Base-by-base conservation (phyloP, 805 yeast species). In the Brettanomyces custersianus region DNA sequence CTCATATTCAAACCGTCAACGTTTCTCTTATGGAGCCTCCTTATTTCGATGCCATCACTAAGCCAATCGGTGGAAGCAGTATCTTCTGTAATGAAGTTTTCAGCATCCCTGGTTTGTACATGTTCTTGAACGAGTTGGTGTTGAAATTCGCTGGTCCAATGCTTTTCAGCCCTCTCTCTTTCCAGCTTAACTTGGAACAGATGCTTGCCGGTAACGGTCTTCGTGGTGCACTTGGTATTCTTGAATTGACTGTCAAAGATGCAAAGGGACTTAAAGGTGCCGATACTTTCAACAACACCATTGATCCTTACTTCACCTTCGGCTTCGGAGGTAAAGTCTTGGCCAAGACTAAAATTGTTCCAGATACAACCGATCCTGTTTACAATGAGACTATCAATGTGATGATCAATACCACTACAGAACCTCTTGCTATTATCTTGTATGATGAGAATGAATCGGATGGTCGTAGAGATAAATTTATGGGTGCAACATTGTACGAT, bases 101-200 rank as follows among this genome's bases (percentile, higher is more conserved):
- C 51, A 66, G 81, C 34, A 59, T 92, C 36, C 99, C 99, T 11
- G 98, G 98, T 30, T 63, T 92, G 35, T 74, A 74, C 46, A 75
- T 85, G 35, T 74, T 86, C 51, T 80, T 90, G 49, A 80, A 82
- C 55, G 86, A 81, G 51, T 79, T 88, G 85, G 74, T 87, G 19
- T 74, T 72, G 50, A 84, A 87, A 54, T 88, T 80, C 60, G 77
- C 75, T 36, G 97, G 97, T 8, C 92, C 96, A 21, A 74, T 92
- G 65, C 53, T 90, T 33, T 81, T 85, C 50, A 69, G 82, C 31
- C 99, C 99, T 11, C 78, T 92, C 44, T 86, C 96, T 3, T 83
- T 88, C 68, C 95, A 92, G 64, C 63, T 92, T 54, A 92, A 94
- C 51, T 72, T 92, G 31, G 95, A 94, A 54, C 96, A 87, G 62